Evolutionary conservation across 768 basidiomycete genomes (phyloP).

Genomic region (Panus rudis): DNA sequence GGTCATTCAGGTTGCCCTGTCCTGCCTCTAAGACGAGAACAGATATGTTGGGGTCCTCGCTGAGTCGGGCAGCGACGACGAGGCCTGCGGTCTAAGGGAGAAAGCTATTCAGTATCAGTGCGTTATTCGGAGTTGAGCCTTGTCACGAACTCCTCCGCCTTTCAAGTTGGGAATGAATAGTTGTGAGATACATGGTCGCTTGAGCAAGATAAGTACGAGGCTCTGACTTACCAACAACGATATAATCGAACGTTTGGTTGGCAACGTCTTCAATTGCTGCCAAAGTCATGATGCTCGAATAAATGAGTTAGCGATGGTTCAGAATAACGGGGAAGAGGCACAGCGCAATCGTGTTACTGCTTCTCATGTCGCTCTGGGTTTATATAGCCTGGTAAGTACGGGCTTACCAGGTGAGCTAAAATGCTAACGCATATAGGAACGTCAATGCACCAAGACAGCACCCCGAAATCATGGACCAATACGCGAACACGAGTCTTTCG

Average conservation of each 20-base stretch:
- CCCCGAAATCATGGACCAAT: too few relatives aligned
- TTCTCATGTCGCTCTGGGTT: too few relatives aligned
- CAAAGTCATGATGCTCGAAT: too few relatives aligned
- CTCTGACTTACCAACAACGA: slow-evolving; percentile 4
- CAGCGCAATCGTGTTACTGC: too few relatives aligned
- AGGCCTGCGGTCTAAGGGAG: slow-evolving; percentile 26
- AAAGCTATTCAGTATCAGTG: background rate
- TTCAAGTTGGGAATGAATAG: background rate
- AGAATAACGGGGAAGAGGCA: too few relatives aligned
- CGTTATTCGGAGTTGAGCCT: background rate
- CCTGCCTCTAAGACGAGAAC: slow-evolving; percentile 31
- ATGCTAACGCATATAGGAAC: too few relatives aligned
- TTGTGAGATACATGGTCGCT: background rate
- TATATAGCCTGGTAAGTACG: too few relatives aligned
- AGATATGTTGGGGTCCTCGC: slow-evolving; percentile 26
- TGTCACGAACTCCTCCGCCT: background rate
- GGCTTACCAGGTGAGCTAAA: too few relatives aligned
- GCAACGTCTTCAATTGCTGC: slow-evolving; percentile 4
- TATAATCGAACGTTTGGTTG: slow-evolving; percentile 9
- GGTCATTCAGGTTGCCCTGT: slow-evolving; percentile 9
- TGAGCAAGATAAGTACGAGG: background rate
- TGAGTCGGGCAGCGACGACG: slow-evolving; percentile 32
- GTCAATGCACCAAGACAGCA: too few relatives aligned
- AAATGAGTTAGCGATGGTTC: too few relatives aligned
- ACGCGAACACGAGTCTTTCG: too few relatives aligned